These are phyloP conservation scores for Yarrowia sp. DNA, from an alignment of 805 yeast species.

Conservation along the genomic window DNA sequence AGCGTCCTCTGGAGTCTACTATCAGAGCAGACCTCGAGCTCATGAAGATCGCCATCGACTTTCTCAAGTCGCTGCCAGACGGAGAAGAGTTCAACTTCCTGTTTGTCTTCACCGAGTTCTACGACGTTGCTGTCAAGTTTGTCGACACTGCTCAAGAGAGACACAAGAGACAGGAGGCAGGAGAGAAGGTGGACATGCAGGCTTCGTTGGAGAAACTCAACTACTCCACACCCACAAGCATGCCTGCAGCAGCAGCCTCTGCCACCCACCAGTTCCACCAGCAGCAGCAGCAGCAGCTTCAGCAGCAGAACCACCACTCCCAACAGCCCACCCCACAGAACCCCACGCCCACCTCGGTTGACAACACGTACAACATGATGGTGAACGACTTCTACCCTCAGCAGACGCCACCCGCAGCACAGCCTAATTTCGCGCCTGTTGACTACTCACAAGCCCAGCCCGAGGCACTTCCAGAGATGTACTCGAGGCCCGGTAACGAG, in stretches of 20 bases:
- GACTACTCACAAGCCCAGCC: slow-evolving; percentile 1
- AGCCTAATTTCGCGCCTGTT: neutral
- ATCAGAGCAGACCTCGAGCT: slow-evolving; percentile 16
- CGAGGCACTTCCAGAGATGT: neutral
- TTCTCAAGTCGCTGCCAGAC: slow-evolving; percentile 12
- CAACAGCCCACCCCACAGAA: neutral
- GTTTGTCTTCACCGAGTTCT: slow-evolving; percentile 9
- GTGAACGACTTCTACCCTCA: slow-evolving; percentile 18
- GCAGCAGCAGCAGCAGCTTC: neutral
- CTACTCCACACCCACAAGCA: neutral
- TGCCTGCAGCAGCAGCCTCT: neutral
- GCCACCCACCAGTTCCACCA: neutral
- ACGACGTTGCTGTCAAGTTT: slow-evolving; percentile 21
- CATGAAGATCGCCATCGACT: slow-evolving; percentile 22
- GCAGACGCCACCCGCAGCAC: neutral
- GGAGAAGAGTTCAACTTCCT: slow-evolving; percentile 16
- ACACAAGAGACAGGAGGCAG: slow-evolving; percentile 4
- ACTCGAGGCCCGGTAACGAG: slow-evolving; percentile 3
- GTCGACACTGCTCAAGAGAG: slow-evolving; percentile 1
- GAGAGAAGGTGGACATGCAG: neutral
- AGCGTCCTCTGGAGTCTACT: slow-evolving; percentile 15
- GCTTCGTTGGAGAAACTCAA: neutral
- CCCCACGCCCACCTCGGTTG: neutral
- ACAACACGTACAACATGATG: slow-evolving; percentile 10
- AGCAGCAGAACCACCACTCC: neutral